These are phyloP conservation scores for Neurospora sp. DNA, from an alignment of 495 filamentous ascomycete species.

Conservation along the genomic window DNA sequence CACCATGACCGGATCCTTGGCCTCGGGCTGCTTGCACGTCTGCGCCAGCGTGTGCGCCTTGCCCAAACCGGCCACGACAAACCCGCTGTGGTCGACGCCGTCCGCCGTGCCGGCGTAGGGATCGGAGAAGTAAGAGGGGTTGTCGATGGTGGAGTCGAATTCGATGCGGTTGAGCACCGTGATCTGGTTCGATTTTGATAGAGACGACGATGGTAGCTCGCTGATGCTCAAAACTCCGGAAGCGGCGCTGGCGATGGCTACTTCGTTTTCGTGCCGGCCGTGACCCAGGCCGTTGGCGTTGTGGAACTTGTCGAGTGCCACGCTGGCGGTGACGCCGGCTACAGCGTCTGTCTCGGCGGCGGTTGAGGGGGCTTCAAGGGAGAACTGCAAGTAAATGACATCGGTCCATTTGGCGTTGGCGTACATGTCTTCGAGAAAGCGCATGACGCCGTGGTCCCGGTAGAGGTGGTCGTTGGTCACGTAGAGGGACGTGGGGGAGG, in stretches of 20 bases:
- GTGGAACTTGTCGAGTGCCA: slow-evolving; percentile 33
- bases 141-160: slow-evolving; percentile 42
- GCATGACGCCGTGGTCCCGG: slow-evolving; percentile 32
- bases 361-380: slow-evolving; percentile 10
- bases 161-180: slow-evolving; percentile 31
- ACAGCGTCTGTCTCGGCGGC: slow-evolving; percentile 21
- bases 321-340: slow-evolving; percentile 31
- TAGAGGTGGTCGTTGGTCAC: slow-evolving; percentile 55
- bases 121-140: slow-evolving; percentile 45
- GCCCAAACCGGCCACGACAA: slow-evolving; percentile 41
- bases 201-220: slow-evolving; percentile 20
- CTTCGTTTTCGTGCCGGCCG: slow-evolving; percentile 34
- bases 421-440: slow-evolving; percentile 32
- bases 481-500: slow-evolving; percentile 39
- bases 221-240: slow-evolving; percentile 21
- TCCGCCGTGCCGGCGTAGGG: slow-evolving; percentile 39
- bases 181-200: slow-evolving; percentile 30
- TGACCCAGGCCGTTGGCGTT: slow-evolving; percentile 52
- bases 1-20: slow-evolving; percentile 37
- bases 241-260: slow-evolving; percentile 37
- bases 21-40: slow-evolving; percentile 26
- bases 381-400: slow-evolving; percentile 15
- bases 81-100: slow-evolving; percentile 44
- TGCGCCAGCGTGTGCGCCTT: slow-evolving; percentile 26
- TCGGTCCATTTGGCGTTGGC: slow-evolving; percentile 25